phyloP scores from a whole-genome alignment of 495 filamentous ascomycete species.

The Penicillium robsamsonii region DNA sequence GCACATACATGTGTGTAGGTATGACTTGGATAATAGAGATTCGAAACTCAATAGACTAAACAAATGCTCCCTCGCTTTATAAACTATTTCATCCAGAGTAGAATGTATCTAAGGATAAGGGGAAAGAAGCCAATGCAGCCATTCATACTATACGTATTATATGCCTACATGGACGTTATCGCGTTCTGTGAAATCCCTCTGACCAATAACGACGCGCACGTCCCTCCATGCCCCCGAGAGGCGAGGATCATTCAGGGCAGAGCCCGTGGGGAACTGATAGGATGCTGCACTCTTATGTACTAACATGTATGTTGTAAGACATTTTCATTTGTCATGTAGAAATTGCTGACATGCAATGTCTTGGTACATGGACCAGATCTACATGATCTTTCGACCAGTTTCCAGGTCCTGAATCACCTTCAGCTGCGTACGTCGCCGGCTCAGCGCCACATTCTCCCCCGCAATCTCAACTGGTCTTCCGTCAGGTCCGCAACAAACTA shows the following conservation, averaged over 20 bases:
- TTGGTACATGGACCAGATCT: background rate
- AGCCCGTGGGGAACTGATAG: constrained; percentile 9
- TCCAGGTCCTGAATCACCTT: background rate
- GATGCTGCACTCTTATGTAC: background rate
- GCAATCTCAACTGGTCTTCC: background rate
- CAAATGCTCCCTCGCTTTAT: background rate
- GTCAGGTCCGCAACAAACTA: background rate
- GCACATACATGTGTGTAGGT: background rate
- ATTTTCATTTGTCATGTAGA: background rate
- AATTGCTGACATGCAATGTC: too few relatives aligned
- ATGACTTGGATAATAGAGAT: background rate
- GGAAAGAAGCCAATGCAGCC: background rate
- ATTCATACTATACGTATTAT: background rate
- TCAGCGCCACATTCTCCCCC: background rate
- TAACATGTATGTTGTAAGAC: background rate
- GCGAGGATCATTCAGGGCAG: constrained; percentile 17
- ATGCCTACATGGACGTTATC: background rate
- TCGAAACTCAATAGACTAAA: background rate
- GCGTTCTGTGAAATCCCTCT: fast-evolving
- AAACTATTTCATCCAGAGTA: background rate
- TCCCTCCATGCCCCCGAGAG: constrained; percentile 46
- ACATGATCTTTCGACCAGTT: background rate
- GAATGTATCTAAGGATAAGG: background rate
- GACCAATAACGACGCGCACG: constrained; percentile 36
- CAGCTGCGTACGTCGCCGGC: background rate